A percentile compares a stretch with the other conserved stretches of the same genome.
phyloP scores from a whole-genome alignment of 805 yeast species.

The Saccharomycopsis babjevae region DNA sequence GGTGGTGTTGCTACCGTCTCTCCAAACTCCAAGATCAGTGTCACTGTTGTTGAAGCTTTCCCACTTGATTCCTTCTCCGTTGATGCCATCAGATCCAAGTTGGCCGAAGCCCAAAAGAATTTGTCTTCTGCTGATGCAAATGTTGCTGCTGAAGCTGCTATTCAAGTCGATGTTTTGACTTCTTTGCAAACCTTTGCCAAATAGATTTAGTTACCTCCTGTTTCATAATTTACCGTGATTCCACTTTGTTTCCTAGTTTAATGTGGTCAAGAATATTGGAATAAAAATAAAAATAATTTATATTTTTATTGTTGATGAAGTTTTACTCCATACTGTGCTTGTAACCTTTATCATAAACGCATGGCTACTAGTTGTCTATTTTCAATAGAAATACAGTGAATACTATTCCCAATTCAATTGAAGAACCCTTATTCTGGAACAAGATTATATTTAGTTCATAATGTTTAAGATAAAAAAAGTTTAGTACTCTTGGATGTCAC shows the following conservation, averaged over 20 bases:
- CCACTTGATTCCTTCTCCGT: constrained; percentile 80
- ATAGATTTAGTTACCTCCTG: constrained; percentile 25
- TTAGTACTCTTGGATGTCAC: too few relatives aligned
- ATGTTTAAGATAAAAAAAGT: too few relatives aligned
- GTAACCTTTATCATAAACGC: too few relatives aligned
- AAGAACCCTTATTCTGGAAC: too few relatives aligned
- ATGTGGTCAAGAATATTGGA: background rate
- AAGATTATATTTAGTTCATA: too few relatives aligned
- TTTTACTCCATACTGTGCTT: too few relatives aligned
- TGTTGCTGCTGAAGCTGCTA: constrained; percentile 88
- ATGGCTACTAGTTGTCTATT: too few relatives aligned
- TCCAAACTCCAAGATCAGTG: constrained; percentile 83
- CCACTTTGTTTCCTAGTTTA: background rate
- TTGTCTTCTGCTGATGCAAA: constrained; percentile 74
- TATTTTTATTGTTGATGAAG: too few relatives aligned
- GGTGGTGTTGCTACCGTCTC: constrained; percentile 97
- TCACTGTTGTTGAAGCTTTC: constrained; percentile 93
- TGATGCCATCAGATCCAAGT: constrained; percentile 65
- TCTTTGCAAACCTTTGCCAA: constrained; percentile 78
- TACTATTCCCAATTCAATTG: too few relatives aligned
- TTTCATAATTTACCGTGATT: background rate
- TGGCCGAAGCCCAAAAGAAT: constrained; percentile 92
- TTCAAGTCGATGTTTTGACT: constrained; percentile 93
- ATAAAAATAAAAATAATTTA: too few relatives aligned
- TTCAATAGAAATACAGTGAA: too few relatives aligned